Percentiles rank a stretch among this genome's conserved stretches.
Conservation (phyloP, 1,284 basidiomycete genomes). For the Fomitopsis palustris region DNA sequence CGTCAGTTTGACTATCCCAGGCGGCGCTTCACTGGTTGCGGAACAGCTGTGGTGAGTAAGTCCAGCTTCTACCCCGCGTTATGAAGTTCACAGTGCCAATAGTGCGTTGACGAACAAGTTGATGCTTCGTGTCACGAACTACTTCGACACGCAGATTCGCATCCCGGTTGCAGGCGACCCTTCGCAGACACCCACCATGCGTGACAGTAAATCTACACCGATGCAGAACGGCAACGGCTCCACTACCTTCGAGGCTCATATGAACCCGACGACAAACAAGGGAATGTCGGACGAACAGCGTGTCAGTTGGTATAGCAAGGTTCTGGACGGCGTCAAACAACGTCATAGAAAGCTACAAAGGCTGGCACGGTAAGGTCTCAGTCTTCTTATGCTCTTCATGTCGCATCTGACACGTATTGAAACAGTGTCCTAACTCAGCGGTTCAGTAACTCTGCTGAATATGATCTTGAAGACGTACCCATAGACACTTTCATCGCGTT, state of each 20-base stretch:
- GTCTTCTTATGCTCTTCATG: background rate
- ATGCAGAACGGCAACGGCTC: constrained; percentile 10
- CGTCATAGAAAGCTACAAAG: constrained; percentile 94
- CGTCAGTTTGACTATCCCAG: constrained; percentile 85
- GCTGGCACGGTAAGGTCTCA: constrained; percentile 70
- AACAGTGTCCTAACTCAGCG: constrained; percentile 74
- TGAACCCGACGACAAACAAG: constrained; percentile 21
- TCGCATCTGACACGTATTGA: background rate
- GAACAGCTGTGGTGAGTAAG: constrained; percentile 83
- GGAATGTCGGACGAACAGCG: constrained; percentile 80
- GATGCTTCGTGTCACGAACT: constrained; percentile 87
- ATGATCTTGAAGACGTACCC: constrained; percentile 78
- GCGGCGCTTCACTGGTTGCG: constrained; percentile 90
- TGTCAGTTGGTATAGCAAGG: constrained; percentile 88
- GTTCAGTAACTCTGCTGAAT: constrained; percentile 96
- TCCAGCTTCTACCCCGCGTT: constrained; percentile 1
- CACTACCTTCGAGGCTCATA: constrained; percentile 21
- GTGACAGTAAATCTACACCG: constrained; percentile 14
- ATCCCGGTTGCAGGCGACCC: constrained; percentile 50
- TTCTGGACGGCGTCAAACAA: constrained; percentile 90
- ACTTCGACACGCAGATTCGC: constrained; percentile 91
- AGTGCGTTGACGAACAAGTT: constrained; percentile 88
- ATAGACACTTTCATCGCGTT: constrained; percentile 80
- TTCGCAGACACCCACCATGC: constrained; percentile 10
- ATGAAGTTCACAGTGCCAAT: background rate